A percentile compares a stretch with the other conserved stretches of the same genome.
Evolutionary conservation across 345 rosid species (phyloP).

Genomic region (Noccaea caerulescens): DNA sequence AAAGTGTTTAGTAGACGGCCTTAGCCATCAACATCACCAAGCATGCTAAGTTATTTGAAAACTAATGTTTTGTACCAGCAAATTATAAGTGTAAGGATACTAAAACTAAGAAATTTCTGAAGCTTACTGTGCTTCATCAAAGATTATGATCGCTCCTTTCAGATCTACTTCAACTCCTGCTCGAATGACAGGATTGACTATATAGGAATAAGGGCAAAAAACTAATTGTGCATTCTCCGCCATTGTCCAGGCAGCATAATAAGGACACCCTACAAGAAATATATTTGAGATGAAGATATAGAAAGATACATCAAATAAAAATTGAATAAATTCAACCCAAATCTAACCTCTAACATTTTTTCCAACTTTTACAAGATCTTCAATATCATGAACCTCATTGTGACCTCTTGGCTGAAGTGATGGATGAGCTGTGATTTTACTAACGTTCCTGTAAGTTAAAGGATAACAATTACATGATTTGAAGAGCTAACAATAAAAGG

Average conservation of each 20-base stretch:
- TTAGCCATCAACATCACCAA: constrained; percentile 9
- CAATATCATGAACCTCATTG: constrained; percentile 91
- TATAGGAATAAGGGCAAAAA: constrained; percentile 87
- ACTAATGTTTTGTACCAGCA: constrained; percentile 7
- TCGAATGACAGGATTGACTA: constrained; percentile 80
- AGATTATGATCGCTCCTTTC: constrained; percentile 74
- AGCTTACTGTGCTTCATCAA: constrained; percentile 96
- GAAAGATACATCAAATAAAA: not conserved
- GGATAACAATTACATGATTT: constrained; percentile 13
- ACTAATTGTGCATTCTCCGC: constrained; percentile 76
- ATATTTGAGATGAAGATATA: constrained; percentile 12
- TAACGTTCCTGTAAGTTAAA: constrained; percentile 56
- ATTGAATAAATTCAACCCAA: not conserved
- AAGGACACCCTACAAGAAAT: constrained; percentile 73
- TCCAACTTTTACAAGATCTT: constrained; percentile 95
- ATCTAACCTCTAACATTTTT: constrained; percentile 72
- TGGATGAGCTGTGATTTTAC: constrained; percentile 55
- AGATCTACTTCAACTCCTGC: constrained; percentile 83
- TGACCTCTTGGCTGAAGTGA: constrained; percentile 83
- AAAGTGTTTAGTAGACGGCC: constrained; percentile 23
- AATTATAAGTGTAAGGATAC: not conserved
- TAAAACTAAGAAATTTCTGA: constrained; percentile 10
- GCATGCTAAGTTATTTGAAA: not conserved
- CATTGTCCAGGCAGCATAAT: constrained; percentile 81
- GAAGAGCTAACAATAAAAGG: not conserved